These are phyloP conservation scores for Cordyceps sp. DNA, from an alignment of 2,329 filamentous ascomycete genomes.

Conservation along the genomic window DNA sequence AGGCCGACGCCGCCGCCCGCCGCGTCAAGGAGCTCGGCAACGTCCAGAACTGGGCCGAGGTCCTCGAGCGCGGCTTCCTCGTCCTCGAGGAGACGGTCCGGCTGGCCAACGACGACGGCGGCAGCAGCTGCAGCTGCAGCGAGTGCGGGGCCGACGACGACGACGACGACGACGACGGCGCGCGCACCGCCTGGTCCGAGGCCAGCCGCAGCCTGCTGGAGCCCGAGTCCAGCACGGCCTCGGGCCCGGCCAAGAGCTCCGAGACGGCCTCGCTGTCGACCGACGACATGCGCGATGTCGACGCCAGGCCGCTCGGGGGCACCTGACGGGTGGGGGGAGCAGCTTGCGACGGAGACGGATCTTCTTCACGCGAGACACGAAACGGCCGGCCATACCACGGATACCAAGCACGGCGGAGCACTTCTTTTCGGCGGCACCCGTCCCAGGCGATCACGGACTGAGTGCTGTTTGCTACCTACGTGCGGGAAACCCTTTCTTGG, in stretches of 20 bases:
- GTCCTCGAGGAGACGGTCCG: constrained; percentile 48
- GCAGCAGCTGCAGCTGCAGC: constrained; percentile 18
- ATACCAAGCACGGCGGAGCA: too few species aligned
- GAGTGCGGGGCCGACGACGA: constrained; percentile 14
- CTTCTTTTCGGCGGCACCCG: too few species aligned
- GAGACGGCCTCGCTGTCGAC: constrained; percentile 20
- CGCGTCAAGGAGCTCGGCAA: constrained; percentile 65
- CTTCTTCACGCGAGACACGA: too few species aligned
- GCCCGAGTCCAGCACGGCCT: constrained; percentile 17
- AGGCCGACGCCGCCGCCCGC: constrained; percentile 44
- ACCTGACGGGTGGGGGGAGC: neutral
- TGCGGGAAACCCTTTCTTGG: too few species aligned
- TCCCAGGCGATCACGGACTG: too few species aligned
- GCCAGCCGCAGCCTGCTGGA: constrained; percentile 20
- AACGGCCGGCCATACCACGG: too few species aligned
- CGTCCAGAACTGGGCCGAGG: constrained; percentile 77
- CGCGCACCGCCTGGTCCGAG: constrained; percentile 16
- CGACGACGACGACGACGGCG: constrained; percentile 8
- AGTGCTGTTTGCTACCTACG: too few species aligned
- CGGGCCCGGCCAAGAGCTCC: constrained; percentile 16
- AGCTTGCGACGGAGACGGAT: too few species aligned
- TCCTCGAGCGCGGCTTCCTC: constrained; percentile 52
- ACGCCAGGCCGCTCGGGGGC: neutral
- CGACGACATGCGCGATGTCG: constrained; percentile 7
- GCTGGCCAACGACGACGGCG: constrained; percentile 24